Percentiles rank a stretch among this genome's conserved stretches.
Conservation (phyloP, 345 rosid genomes). For the Rhizophora mangle region DNA sequence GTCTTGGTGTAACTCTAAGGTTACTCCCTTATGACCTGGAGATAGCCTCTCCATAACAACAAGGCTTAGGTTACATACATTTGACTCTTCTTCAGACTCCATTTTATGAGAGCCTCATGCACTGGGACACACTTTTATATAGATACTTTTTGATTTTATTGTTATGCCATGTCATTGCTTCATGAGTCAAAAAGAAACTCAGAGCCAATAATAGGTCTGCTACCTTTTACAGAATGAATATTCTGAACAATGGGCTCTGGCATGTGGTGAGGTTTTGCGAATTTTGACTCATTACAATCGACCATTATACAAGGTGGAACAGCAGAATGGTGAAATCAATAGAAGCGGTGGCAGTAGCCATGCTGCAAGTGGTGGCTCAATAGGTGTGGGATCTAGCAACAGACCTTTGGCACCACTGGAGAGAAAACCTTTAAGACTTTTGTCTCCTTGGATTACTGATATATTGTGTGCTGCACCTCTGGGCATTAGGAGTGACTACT, state of each 20-base stretch:
- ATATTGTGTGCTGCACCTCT: constrained; percentile 89
- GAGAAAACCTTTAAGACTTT: constrained; percentile 85
- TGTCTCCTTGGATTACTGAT: constrained; percentile 96
- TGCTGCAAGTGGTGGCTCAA: constrained; percentile 44
- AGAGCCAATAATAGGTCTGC: background rate
- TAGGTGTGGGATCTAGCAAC: constrained; percentile 38
- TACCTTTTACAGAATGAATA: constrained; percentile 64
- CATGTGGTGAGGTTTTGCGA: constrained; percentile 92
- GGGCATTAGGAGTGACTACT: constrained; percentile 92
- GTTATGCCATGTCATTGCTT: constrained; percentile 8
- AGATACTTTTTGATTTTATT: background rate
- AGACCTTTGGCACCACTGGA: constrained; percentile 52
- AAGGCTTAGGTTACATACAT: no score
- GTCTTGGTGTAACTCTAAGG: no score
- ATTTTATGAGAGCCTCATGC: no score
- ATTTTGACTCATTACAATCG: constrained; percentile 95
- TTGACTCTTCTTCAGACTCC: no score
- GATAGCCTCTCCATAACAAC: no score
- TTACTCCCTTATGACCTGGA: no score
- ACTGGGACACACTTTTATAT: no score
- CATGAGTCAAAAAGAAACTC: background rate
- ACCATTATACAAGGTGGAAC: constrained; percentile 76
- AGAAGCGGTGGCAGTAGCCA: constrained; percentile 42
- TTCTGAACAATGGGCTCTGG: constrained; percentile 98
- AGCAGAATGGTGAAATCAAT: constrained; percentile 49